Evolutionary conservation across 352 stramenopile species (phyloP), one percentile per base, ranked within the genome.

Genomic region (Pythium monospermum): DNA sequence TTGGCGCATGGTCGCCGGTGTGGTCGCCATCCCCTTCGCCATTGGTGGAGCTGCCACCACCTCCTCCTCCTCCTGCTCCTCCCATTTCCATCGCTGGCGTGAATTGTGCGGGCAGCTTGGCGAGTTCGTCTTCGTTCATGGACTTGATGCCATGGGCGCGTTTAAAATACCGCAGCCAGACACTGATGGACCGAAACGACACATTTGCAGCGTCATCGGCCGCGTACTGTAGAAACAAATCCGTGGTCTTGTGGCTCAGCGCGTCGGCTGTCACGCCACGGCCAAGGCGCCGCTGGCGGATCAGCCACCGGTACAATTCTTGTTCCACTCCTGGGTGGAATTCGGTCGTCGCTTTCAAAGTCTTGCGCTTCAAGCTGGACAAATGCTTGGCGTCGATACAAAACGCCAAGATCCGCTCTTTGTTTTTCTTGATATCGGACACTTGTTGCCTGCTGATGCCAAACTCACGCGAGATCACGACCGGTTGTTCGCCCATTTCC

Each of bases 341-440:
- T 48, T 85, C 73, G 23, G 76, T 71, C 39, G 76, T 76, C 43
- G 68, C 64, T 36, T 76, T 76, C 40, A 92, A 64, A 18, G 82
- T 92, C 68, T 92, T 92, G 43, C 79, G 73, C 33, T 71, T 73
- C 46, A 92, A 61, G 21, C 64, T 87, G 1, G 72, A 79, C 26
- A 87, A 55, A 46, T 90, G 77, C 46, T 87, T 86, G 43, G 79
- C 82, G 42, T 92, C 75, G 3, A 77, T 59, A 36, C 82, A 92
- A 37, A 86, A 89, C 39, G 73, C 67, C 49, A 92, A 48, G 49
- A 92, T 92, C 28, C 82, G 68, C 8, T 85, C 75, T 33, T 68
- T 68, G 68, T 92, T 92, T 59, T 91, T 92, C 66, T 92, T 92
- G 53, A 92, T 91, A 55, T 92, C 82, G 15, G 79, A 90, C 10